Conservation (phyloP, 345 rosid species). For the Dipteronia sinensis region DNA sequence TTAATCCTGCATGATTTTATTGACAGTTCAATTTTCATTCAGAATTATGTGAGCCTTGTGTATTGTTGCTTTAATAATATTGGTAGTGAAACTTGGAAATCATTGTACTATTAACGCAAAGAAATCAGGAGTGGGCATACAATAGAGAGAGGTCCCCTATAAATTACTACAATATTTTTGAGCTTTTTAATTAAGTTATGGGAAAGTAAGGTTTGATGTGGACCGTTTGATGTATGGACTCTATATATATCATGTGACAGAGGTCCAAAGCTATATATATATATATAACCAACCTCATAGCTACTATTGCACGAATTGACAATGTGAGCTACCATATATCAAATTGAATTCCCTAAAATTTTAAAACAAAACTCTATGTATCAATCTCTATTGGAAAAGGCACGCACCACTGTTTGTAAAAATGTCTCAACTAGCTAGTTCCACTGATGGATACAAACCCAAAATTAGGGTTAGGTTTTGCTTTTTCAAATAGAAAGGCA, state of each 20-base stretch:
- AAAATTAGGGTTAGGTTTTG: background rate
- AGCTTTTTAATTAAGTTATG: background rate
- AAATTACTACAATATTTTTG: background rate
- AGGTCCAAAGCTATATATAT: background rate
- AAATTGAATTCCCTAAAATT: background rate
- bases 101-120: background rate
- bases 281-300: too few relatives aligned
- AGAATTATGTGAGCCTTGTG: background rate
- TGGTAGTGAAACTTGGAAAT: background rate
- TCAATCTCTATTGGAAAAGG: background rate
- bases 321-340: constrained; percentile 21
- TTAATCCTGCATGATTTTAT: background rate
- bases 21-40: background rate
- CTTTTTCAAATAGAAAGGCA: background rate
- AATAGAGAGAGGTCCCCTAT: background rate
- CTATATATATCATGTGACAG: constrained; percentile 6
- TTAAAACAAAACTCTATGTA: background rate
- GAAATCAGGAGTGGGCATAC: background rate
- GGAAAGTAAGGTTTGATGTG: background rate
- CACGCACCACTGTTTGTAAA: too few relatives aligned
- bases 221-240: constrained; percentile 7
- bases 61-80: background rate
- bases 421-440: background rate
- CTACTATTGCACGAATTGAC: constrained; percentile 22
- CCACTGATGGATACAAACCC: background rate